Evolutionary conservation across 2,329 filamentous ascomycete species (phyloP).

Genomic region (Chaetomiaceae sp.): DNA sequence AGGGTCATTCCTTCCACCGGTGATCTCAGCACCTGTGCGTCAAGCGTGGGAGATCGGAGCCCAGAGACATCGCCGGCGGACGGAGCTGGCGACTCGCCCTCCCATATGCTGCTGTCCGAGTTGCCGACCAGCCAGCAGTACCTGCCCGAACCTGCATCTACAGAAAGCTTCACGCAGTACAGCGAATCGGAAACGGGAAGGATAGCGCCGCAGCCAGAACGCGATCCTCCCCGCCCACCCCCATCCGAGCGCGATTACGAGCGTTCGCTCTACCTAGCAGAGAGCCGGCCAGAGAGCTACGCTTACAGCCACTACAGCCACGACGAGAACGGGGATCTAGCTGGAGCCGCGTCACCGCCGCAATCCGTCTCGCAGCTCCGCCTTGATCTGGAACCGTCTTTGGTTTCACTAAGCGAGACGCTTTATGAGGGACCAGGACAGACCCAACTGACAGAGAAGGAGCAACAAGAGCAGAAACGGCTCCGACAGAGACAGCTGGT

Average conservation of each 20-base stretch:
- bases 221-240: slow-evolving; percentile 49
- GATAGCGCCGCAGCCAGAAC: slow-evolving; percentile 38
- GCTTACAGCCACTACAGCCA: slow-evolving; percentile 37
- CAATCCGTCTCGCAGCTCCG: slow-evolving; percentile 46
- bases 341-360: slow-evolving; percentile 39
- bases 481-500: slow-evolving; percentile 76
- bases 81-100: slow-evolving; percentile 24
- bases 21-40: slow-evolving; percentile 27
- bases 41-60: slow-evolving; percentile 27
- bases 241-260: slow-evolving; percentile 31
- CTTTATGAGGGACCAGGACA: slow-evolving; percentile 19
- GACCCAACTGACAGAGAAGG: slow-evolving; percentile 30
- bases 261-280: slow-evolving; percentile 39
- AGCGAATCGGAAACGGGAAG: slow-evolving; percentile 15
- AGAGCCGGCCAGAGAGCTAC: slow-evolving; percentile 40
- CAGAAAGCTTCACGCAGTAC: slow-evolving; percentile 40
- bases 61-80: slow-evolving; percentile 33
- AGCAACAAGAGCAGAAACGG: slow-evolving; percentile 59
- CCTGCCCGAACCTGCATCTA: slow-evolving; percentile 48
- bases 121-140: slow-evolving; percentile 33
- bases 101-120: slow-evolving; percentile 22
- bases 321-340: slow-evolving; percentile 42
- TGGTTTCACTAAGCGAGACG: slow-evolving; percentile 16
- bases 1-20: slow-evolving; percentile 27
- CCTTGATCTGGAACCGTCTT: slow-evolving; percentile 35